phyloP scores from a whole-genome alignment of 495 filamentous ascomycete genomes.

The Oleoguttula mirabilis region DNA sequence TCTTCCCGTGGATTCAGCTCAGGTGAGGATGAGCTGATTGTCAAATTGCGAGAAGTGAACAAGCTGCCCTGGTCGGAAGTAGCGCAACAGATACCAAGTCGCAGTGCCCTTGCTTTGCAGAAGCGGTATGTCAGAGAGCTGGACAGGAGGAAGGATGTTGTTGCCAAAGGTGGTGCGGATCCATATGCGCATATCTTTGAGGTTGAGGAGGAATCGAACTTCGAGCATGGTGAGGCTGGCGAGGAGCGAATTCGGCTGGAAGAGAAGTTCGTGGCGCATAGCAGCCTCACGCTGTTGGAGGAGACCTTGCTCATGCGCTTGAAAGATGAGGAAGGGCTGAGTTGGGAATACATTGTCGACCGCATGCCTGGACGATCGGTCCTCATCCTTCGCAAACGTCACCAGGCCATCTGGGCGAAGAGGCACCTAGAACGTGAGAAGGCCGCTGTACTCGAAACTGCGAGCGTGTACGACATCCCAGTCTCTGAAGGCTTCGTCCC shows the following conservation, averaged over 20 bases:
- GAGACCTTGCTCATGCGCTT: constrained; percentile 8
- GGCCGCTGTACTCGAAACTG: too few species aligned
- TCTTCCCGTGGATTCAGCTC: constrained; percentile 1
- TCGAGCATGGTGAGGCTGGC: not conserved
- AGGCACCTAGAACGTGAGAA: too few species aligned
- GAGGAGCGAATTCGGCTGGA: not conserved
- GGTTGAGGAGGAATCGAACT: not conserved
- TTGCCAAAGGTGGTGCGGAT: constrained; percentile 5
- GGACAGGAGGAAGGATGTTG: constrained; percentile 2
- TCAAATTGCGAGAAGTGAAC: constrained; percentile 17
- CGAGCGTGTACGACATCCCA: not conserved
- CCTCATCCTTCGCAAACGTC: too few species aligned
- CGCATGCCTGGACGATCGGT: constrained; percentile 7
- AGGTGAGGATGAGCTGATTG: constrained; percentile 13
- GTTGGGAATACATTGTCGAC: constrained; percentile 10
- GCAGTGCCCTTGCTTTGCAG: constrained; percentile 15
- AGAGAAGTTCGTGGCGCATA: not conserved
- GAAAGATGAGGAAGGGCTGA: constrained; percentile 9
- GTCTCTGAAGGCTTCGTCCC: not conserved
- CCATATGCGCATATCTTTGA: constrained; percentile 8
- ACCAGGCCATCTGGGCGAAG: too few species aligned
- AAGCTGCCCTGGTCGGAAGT: constrained; percentile 15
- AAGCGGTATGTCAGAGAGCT: constrained; percentile 19
- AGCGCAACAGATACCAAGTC: constrained; percentile 4
- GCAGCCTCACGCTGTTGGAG: constrained; percentile 13